These are phyloP conservation scores for Cenchrus fungigraminus DNA, from an alignment of 176 grass and related monocot species.

Conservation along the genomic window DNA sequence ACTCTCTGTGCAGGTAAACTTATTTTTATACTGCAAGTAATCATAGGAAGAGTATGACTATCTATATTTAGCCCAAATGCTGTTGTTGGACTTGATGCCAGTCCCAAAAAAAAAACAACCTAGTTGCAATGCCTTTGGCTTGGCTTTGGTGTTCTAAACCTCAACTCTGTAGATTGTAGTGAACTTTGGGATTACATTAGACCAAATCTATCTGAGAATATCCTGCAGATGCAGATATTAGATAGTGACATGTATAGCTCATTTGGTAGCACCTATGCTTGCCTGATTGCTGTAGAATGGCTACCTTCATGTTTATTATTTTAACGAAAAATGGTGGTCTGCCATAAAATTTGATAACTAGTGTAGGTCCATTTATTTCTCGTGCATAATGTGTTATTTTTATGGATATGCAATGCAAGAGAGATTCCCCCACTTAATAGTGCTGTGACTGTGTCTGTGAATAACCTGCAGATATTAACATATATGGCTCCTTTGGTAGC, in stretches of 20 bases:
- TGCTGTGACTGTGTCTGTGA: constrained; percentile 48
- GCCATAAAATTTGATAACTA: constrained; percentile 20
- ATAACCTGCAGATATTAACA: too few relatives aligned
- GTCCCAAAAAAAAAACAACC: constrained; percentile 1
- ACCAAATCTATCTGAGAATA: constrained; percentile 2
- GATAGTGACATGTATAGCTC: constrained; percentile 1
- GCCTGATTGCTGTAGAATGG: constrained; percentile 22
- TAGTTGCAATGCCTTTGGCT: constrained; percentile 17
- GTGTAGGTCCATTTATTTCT: constrained; percentile 3
- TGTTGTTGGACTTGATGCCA: constrained; percentile 28
- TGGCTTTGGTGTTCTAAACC: constrained; percentile 6
- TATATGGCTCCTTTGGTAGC: too few relatives aligned
- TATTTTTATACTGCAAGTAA: constrained; percentile 30
- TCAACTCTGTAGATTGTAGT: constrained; percentile 15
- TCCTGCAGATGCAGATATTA: not conserved
- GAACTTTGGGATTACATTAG: constrained; percentile 29
- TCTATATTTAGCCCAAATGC: constrained; percentile 18
- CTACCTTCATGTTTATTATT: constrained; percentile 18
- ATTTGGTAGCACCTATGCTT: not conserved
- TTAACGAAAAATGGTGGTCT: not conserved
- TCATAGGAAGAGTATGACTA: constrained; percentile 21
- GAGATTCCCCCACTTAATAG: constrained; percentile 23
- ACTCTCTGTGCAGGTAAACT: constrained; percentile 42
- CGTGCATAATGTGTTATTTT: constrained; percentile 41
- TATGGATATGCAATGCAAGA: constrained; percentile 44